Percentiles rank a stretch among this genome's conserved stretches.
These are phyloP conservation scores for Neurospora pannonica DNA, from an alignment of 495 filamentous ascomycete species.

Conservation along the genomic window DNA sequence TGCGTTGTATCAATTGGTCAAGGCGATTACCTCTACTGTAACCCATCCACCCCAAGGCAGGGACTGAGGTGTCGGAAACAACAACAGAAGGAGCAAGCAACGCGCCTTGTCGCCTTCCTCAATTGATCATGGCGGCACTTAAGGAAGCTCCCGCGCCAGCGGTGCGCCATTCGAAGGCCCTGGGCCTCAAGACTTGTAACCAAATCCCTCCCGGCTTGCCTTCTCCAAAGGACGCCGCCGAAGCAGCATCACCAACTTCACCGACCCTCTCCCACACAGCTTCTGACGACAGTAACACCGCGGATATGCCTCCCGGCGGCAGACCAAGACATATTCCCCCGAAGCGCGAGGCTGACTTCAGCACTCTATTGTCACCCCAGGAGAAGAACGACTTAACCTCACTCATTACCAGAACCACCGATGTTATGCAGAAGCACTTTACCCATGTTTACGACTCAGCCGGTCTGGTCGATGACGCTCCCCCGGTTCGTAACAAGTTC, in stretches of 20 bases:
- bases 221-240: not conserved
- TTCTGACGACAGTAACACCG: constrained; percentile 4
- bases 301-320: constrained; percentile 20
- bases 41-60: not conserved
- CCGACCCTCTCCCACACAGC: not conserved
- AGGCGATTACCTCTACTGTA: not conserved
- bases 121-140: not conserved
- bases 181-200: not conserved
- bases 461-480: constrained; percentile 9
- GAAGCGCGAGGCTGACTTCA: constrained; percentile 26
- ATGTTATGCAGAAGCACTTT: constrained; percentile 40
- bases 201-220: not conserved
- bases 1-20: not conserved
- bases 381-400: constrained; percentile 23
- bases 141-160: not conserved
- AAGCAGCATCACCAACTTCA: not conserved
- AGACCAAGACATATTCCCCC: constrained; percentile 10
- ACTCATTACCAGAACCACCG: constrained; percentile 35
- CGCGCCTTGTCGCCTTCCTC: not conserved
- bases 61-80: not conserved
- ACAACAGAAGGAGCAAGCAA: not conserved
- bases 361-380: constrained; percentile 12
- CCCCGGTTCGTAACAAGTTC: constrained; percentile 13
- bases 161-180: not conserved
- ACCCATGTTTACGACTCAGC: constrained; percentile 35